These are phyloP conservation scores for Populus euphratica DNA, from an alignment of 345 rosid genomes.

Conservation along the genomic window DNA sequence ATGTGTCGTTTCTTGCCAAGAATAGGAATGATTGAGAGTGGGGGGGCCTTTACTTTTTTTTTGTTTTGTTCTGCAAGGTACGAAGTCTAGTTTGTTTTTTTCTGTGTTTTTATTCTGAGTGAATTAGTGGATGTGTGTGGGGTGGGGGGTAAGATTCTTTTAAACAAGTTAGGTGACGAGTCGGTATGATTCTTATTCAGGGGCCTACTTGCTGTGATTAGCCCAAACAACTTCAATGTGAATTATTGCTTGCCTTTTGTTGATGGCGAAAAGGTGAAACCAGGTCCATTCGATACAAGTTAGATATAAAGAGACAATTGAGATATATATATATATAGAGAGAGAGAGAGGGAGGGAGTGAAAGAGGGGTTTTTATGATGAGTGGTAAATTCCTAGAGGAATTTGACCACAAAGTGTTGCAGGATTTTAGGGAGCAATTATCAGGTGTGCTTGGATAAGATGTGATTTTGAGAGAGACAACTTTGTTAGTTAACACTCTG, in stretches of 20 bases:
- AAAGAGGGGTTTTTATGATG: not conserved
- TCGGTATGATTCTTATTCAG: slow-evolving; percentile 26
- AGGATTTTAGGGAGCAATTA: slow-evolving; percentile 14
- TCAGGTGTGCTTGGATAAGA: slow-evolving; percentile 2
- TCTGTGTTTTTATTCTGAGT: not conserved
- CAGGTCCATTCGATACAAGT: slow-evolving; percentile 6
- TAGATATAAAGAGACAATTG: slow-evolving; percentile 24
- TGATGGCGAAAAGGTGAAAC: slow-evolving; percentile 17
- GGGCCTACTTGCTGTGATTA: slow-evolving; percentile 20
- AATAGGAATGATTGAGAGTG: too few relatives aligned
- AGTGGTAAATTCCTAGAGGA: slow-evolving; percentile 10
- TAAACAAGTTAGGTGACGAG: slow-evolving; percentile 2
- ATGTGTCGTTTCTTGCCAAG: too few relatives aligned
- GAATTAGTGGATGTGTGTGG: not conserved
- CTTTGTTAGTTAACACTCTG: slow-evolving; percentile 4
- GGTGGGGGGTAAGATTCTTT: not conserved
- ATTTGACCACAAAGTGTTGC: slow-evolving; percentile 3
- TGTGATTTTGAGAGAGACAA: slow-evolving; percentile 4
- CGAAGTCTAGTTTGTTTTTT: not conserved
- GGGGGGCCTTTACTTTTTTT: too few relatives aligned
- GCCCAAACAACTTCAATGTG: slow-evolving; percentile 21
- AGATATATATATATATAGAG: not conserved
- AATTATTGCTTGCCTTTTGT: slow-evolving; percentile 26
- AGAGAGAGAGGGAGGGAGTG: slow-evolving; percentile 5
- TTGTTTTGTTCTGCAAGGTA: too few relatives aligned